Evolutionary conservation across 768 basidiomycete genomes (phyloP).

Genomic region (Phylloporus arenicola): DNA sequence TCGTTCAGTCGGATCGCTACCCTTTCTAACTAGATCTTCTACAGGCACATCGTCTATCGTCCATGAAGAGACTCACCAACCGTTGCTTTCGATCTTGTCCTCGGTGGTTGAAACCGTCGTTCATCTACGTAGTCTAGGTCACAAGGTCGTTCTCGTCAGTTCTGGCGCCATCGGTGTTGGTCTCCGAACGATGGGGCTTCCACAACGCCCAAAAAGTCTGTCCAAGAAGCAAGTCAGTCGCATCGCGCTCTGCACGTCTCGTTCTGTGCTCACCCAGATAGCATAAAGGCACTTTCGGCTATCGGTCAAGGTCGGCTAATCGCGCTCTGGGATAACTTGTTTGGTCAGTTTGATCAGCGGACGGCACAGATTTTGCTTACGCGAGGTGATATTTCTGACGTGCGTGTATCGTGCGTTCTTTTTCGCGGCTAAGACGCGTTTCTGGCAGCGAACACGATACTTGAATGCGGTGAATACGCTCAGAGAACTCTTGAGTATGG

Average conservation of each 20-base stretch:
- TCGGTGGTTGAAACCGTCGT: conserved; percentile 89
- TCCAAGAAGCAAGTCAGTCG: conserved; percentile 84
- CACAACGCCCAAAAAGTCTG: conserved; percentile 73
- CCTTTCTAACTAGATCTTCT: conserved; percentile 8
- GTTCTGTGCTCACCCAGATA: conserved; percentile 16
- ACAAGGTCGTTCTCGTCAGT: conserved; percentile 92
- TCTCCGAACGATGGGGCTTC: conserved; percentile 82
- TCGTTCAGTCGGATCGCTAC: background rate
- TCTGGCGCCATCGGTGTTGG: conserved; percentile 99
- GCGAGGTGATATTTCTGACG: conserved; percentile 95
- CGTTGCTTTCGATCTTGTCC: conserved; percentile 85
- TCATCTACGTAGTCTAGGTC: conserved; percentile 68
- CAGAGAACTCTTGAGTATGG: conserved; percentile 85
- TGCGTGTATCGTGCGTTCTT: conserved; percentile 34
- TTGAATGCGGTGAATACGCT: conserved; percentile 96
- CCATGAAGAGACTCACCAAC: conserved; percentile 88
- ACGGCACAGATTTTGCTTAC: conserved; percentile 95
- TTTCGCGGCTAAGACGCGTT: conserved; percentile 3
- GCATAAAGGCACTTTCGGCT: conserved; percentile 80
- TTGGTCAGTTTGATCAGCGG: conserved; percentile 88
- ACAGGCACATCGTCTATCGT: conserved; percentile 92
- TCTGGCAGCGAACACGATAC: conserved; percentile 79
- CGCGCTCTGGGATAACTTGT: conserved; percentile 95
- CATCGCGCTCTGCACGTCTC: background rate
- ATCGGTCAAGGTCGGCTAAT: conserved; percentile 96